A percentile compares a stretch with the other conserved stretches of the same genome.
Evolutionary conservation across 805 yeast species (phyloP).

Genomic region (Ogataea trehaloabstinens): DNA sequence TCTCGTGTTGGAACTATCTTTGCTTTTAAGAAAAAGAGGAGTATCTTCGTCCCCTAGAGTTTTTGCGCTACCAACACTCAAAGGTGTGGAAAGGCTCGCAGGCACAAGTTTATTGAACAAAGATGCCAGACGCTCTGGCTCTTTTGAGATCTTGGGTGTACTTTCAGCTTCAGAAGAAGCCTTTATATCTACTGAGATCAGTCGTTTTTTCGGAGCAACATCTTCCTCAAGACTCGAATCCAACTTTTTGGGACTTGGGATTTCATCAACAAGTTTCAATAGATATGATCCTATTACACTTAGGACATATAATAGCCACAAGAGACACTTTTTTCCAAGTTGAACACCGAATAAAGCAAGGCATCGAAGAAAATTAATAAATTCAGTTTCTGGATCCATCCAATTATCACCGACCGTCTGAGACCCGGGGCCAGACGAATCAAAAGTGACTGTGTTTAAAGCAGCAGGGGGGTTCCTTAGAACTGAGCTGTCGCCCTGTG

Average conservation of each 20-base stretch:
- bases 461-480: background rate
- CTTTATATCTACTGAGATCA: background rate
- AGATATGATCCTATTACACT: conserved; percentile 13
- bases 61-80: conserved; percentile 6
- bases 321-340: conserved; percentile 19
- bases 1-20: conserved; percentile 1
- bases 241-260: conserved; percentile 24
- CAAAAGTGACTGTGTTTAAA: conserved; percentile 2
- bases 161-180: conserved; percentile 3
- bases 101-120: conserved; percentile 20
- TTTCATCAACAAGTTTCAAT: conserved; percentile 16
- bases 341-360: conserved; percentile 18
- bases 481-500: background rate
- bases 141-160: conserved; percentile 11
- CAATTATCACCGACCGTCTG: conserved; percentile 8
- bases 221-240: background rate
- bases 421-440: conserved; percentile 12
- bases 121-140: conserved; percentile 10
- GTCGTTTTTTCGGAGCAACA: no score
- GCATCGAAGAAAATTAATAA: conserved; percentile 23
- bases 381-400: conserved; percentile 22
- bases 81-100: conserved; percentile 22
- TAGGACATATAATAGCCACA: conserved; percentile 26
- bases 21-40: conserved; percentile 9
- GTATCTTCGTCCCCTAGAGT: conserved; percentile 12